phyloP scores from a whole-genome alignment of 345 rosid species.

The Brassica nigra region DNA sequence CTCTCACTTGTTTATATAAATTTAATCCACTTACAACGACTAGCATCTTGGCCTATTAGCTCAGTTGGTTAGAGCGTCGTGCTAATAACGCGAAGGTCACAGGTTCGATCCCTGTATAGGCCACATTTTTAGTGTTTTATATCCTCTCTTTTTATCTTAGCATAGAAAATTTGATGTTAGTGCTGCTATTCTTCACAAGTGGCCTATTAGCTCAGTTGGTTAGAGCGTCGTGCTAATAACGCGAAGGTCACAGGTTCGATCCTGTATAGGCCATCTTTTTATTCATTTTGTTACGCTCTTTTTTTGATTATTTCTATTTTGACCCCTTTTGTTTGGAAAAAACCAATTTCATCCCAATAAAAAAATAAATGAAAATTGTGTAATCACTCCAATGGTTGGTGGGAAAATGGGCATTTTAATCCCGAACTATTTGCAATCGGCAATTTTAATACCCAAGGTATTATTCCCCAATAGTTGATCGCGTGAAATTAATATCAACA shows the following conservation, averaged over 20 bases:
- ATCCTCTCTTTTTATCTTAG: background rate
- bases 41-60: constrained; percentile 51
- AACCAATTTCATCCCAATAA: background rate
- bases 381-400: background rate
- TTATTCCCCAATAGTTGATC: too few species aligned
- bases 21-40: too few species aligned
- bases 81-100: constrained; percentile 96
- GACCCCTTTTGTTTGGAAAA: constrained; percentile 15
- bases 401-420: too few species aligned
- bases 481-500: too few species aligned
- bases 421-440: too few species aligned
- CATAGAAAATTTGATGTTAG: too few species aligned
- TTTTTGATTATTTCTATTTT: background rate
- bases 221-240: constrained; percentile 97
- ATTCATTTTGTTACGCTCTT: background rate
- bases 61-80: constrained; percentile 95
- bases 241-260: constrained; percentile 88
- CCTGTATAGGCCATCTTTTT: constrained; percentile 52
- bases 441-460: too few species aligned
- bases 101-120: constrained; percentile 79
- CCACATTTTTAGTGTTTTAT: constrained; percentile 26
- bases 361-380: background rate
- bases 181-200: background rate
- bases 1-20: background rate
- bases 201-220: constrained; percentile 72